Percentiles rank a stretch among this genome's conserved stretches.
Evolutionary conservation across 768 basidiomycete species (phyloP).

Genomic region (Auricularia heimuer): DNA sequence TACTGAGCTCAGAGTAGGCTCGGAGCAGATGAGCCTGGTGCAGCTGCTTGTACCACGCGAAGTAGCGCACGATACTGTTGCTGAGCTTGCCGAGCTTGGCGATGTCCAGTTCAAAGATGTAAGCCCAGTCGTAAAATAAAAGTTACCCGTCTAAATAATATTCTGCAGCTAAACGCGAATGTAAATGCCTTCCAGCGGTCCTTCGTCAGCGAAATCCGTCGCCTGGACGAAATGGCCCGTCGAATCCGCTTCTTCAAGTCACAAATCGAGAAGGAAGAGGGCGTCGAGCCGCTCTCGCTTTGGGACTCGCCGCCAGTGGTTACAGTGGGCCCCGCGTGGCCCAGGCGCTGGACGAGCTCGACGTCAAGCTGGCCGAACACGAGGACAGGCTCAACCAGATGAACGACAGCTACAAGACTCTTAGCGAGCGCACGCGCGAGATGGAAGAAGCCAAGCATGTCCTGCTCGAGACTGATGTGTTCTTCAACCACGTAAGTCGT

Average conservation of each 20-base stretch:
- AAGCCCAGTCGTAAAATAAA: slow-evolving; percentile 19
- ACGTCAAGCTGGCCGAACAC: slow-evolving; percentile 75
- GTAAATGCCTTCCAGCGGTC: slow-evolving; percentile 98
- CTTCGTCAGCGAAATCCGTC: slow-evolving; percentile 91
- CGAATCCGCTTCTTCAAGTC: slow-evolving; percentile 81
- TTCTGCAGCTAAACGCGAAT: slow-evolving; percentile 72
- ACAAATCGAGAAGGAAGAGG: slow-evolving; percentile 81
- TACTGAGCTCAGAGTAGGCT: slow-evolving; percentile 40
- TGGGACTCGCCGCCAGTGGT: slow-evolving; percentile 79
- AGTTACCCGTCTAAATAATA: slow-evolving; percentile 1
- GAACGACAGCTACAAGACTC: slow-evolving; percentile 85
- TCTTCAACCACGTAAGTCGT: slow-evolving; percentile 71
- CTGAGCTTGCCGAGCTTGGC: slow-evolving; percentile 90
- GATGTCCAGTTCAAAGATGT: slow-evolving; percentile 98
- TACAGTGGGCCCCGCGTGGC: slow-evolving; percentile 84
- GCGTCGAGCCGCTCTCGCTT: slow-evolving; percentile 71
- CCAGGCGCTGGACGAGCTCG: slow-evolving; percentile 89
- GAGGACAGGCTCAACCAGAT: slow-evolving; percentile 78
- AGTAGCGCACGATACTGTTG: slow-evolving; percentile 93
- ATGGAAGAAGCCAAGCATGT: slow-evolving; percentile 92
- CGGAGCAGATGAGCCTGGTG: slow-evolving; percentile 96
- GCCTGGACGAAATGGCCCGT: slow-evolving; percentile 92
- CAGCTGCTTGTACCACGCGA: slow-evolving; percentile 96
- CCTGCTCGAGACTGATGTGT: slow-evolving; percentile 87
- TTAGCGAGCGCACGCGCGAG: slow-evolving; percentile 79